A percentile compares a stretch with the other conserved stretches of the same genome.
These are phyloP conservation scores for Aspergillus amoenus DNA, from an alignment of 2,329 filamentous ascomycete species.

Conservation along the genomic window DNA sequence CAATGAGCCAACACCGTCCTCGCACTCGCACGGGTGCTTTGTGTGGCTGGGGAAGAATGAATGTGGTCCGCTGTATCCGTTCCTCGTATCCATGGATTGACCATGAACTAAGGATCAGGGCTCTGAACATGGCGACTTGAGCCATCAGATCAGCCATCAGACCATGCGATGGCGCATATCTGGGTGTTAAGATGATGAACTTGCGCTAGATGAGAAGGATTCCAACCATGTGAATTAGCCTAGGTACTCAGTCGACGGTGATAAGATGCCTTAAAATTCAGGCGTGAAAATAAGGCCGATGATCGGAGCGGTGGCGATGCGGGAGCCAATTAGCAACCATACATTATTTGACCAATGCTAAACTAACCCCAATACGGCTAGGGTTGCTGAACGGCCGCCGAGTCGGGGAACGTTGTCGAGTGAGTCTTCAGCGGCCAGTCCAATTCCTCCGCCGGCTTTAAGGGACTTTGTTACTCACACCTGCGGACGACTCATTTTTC, in stretches of 20 bases:
- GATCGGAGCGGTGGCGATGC: slow-evolving; percentile 27
- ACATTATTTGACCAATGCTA: slow-evolving; percentile 26
- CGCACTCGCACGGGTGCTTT: neutral
- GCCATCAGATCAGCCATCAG: neutral
- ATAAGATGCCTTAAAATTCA: neutral
- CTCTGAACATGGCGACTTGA: neutral
- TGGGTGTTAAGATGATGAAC: neutral
- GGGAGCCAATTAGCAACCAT: slow-evolving; percentile 24
- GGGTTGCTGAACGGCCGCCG: neutral
- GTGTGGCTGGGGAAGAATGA: too few species aligned
- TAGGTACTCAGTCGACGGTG: neutral
- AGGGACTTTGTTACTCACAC: slow-evolving; percentile 23
- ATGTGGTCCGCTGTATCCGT: neutral
- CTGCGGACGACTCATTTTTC: slow-evolving; percentile 17
- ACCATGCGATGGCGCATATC: neutral
- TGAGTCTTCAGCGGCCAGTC: slow-evolving; percentile 12
- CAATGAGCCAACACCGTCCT: neutral
- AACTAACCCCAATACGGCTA: slow-evolving; percentile 14
- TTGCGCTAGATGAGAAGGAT: neutral
- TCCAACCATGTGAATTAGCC: slow-evolving; percentile 2
- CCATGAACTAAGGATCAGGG: neutral
- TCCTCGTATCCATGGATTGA: neutral
- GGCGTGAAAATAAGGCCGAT: slow-evolving; percentile 21
- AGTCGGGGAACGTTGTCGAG: slow-evolving; percentile 2
- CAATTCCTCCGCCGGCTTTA: slow-evolving; percentile 24